Percentiles rank a stretch among this genome's conserved stretches.
phyloP scores from a whole-genome alignment of 106 monocot species.

The Gastrodia elata region DNA sequence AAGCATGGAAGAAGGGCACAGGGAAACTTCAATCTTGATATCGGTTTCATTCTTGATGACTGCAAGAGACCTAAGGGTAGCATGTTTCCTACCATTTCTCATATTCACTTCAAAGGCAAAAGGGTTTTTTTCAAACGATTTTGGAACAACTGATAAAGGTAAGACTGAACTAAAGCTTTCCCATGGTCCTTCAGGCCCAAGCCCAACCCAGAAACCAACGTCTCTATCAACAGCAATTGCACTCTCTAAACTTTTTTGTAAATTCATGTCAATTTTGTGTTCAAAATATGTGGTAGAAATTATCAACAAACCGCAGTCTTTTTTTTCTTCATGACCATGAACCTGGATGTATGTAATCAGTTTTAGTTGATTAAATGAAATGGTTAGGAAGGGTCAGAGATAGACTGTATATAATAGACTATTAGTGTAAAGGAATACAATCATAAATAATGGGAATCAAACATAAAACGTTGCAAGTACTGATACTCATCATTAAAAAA shows the following conservation, averaged over 20 bases:
- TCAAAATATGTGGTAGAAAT: constrained; percentile 68
- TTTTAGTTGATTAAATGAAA: background rate
- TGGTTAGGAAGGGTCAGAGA: background rate
- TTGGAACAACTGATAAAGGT: constrained; percentile 57
- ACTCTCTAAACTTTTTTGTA: constrained; percentile 18
- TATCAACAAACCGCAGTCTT: constrained; percentile 42
- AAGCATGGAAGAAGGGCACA: constrained; percentile 39
- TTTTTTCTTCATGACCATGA: constrained; percentile 14
- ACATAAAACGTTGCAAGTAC: background rate
- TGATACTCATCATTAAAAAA: background rate
- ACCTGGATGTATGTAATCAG: constrained; percentile 17
- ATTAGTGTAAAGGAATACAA: background rate
- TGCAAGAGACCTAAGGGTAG: constrained; percentile 67
- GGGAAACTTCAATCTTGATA: constrained; percentile 66
- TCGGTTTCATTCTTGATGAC: constrained; percentile 63
- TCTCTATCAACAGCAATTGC: constrained; percentile 28
- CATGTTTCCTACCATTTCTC: constrained; percentile 75
- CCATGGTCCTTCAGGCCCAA: constrained; percentile 76
- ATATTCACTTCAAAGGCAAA: constrained; percentile 80
- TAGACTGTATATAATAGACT: background rate
- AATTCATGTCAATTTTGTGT: constrained; percentile 29
- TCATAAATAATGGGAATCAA: background rate
- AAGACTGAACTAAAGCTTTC: constrained; percentile 64
- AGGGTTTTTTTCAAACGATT: constrained; percentile 43
- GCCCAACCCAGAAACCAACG: constrained; percentile 66